A percentile compares a stretch with the other conserved stretches of the same genome.
Conservation (phyloP, 108 stramenopile species). For the Nannochloropsis salina region DNA sequence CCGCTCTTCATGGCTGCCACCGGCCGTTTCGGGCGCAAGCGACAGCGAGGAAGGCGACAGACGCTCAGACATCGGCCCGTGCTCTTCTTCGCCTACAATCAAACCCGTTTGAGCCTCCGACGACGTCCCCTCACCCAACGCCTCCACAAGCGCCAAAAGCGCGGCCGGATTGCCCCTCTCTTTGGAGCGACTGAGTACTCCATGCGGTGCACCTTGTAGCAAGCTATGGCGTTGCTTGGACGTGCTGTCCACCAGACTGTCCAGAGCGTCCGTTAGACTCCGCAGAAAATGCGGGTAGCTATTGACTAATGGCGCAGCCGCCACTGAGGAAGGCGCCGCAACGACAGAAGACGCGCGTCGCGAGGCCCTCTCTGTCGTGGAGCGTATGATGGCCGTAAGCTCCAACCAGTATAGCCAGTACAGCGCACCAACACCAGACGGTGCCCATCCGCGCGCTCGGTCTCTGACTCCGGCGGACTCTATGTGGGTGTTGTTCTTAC, state of each 20-base stretch:
- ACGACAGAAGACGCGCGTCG: background rate
- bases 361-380: background rate
- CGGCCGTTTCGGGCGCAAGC: background rate
- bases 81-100: background rate
- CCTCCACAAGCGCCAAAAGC: background rate
- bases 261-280: slow-evolving; percentile 2
- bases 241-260: background rate
- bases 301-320: background rate
- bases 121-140: background rate
- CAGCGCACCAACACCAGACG: background rate
- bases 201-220: background rate
- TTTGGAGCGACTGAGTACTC: background rate
- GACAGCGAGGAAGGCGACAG: background rate
- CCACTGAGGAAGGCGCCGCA: background rate
- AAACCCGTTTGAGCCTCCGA: background rate
- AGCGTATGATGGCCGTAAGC: background rate
- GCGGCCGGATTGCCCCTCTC: background rate
- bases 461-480: background rate
- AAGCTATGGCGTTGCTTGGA: background rate
- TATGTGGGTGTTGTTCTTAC: background rate
- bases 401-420: background rate
- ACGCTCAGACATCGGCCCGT: background rate
- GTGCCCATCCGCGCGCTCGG: background rate
- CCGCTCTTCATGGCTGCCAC: background rate
- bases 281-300: background rate